A percentile compares a stretch with the other conserved stretches of the same genome.
phyloP scores from a whole-genome alignment of 2,329 filamentous ascomycete species.

The Colletotrichum gloeosporioides region DNA sequence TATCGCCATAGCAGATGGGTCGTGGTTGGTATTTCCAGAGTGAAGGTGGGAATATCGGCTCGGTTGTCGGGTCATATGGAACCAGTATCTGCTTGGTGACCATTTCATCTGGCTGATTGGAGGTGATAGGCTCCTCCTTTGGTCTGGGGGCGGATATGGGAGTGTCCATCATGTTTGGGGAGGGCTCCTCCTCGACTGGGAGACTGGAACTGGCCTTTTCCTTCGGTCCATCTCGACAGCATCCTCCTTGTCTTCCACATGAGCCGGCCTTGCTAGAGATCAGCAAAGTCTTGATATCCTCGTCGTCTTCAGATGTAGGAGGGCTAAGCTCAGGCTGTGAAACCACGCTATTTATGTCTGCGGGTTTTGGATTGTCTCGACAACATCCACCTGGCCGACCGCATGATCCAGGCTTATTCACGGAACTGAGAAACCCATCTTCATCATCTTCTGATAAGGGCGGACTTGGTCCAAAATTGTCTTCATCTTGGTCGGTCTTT shows the following conservation, averaged over 20 bases:
- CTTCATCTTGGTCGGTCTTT: neutral
- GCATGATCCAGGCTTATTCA: neutral
- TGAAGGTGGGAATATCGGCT: neutral
- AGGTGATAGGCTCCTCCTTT: neutral
- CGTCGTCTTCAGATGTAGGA: neutral
- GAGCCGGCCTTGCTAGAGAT: neutral
- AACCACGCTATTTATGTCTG: neutral
- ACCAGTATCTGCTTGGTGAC: neutral
- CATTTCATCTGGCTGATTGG: neutral
- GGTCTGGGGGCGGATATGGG: neutral
- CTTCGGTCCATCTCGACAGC: neutral
- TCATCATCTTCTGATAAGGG: neutral
- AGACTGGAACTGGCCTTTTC: neutral
- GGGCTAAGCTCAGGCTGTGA: neutral
- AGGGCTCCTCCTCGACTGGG: neutral
- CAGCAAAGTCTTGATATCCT: neutral
- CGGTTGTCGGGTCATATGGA: neutral
- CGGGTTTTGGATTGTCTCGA: neutral
- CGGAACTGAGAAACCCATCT: neutral
- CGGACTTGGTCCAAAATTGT: neutral
- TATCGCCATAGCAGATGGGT: neutral
- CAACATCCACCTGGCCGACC: neutral
- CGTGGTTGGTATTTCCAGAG: neutral
- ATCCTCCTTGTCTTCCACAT: neutral
- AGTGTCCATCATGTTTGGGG: neutral